These are phyloP conservation scores for Rhizopogon sp. DNA, from an alignment of 768 basidiomycete species.

Conservation along the genomic window DNA sequence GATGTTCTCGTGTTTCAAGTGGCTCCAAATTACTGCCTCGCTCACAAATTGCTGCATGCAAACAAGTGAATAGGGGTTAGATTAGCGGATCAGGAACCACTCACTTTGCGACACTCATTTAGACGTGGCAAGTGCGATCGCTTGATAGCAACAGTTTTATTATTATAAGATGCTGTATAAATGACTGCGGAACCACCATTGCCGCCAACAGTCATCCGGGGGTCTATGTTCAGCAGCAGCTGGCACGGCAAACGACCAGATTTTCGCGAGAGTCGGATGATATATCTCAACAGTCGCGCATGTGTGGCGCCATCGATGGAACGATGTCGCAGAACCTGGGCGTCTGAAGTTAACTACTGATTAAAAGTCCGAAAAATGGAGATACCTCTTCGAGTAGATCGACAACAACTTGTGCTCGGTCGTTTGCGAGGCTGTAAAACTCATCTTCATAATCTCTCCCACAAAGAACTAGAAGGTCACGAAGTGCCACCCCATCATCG, in stretches of 20 bases:
- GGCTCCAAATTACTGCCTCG: conserved; percentile 24
- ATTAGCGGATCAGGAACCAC: neutral
- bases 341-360: neutral
- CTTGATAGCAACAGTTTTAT: conserved; percentile 22
- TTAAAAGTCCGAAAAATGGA: neutral
- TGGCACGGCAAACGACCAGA: conserved; percentile 16
- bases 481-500: neutral
- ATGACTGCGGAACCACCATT: conserved; percentile 18
- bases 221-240: neutral
- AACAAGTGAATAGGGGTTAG: neutral
- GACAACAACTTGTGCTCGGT: conserved; percentile 10
- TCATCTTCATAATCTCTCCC: conserved; percentile 6
- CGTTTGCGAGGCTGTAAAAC: conserved; percentile 8
- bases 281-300: conserved; percentile 9
- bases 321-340: conserved; percentile 12
- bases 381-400: conserved; percentile 20
- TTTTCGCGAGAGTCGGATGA: conserved; percentile 26
- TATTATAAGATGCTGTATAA: conserved; percentile 11
- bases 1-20: conserved; percentile 21
- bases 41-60: conserved; percentile 14
- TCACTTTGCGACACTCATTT: neutral
- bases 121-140: neutral
- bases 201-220: neutral
- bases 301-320: conserved; percentile 4
- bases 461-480: conserved; percentile 14